Percentiles rank a stretch among this genome's conserved stretches.
These are phyloP conservation scores for Tuber umbilicatum DNA, from an alignment of 495 filamentous ascomycete species.

Conservation along the genomic window DNA sequence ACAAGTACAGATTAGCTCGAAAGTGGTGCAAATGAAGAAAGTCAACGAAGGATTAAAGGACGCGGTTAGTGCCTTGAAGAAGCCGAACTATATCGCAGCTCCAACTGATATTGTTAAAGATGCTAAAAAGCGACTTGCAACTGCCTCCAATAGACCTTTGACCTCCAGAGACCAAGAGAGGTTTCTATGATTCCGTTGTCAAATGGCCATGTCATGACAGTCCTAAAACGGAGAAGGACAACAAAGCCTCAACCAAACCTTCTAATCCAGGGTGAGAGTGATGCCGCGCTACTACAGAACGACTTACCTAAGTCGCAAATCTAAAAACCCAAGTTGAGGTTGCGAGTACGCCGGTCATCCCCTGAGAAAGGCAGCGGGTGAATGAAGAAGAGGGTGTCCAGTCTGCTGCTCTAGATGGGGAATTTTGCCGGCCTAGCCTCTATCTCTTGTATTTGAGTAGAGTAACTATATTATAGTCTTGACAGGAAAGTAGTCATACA, in stretches of 20 bases:
- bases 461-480: too few relatives aligned
- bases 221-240: slow-evolving; percentile 50
- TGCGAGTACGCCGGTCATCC: slow-evolving; percentile 20
- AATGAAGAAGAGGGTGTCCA: slow-evolving; percentile 21
- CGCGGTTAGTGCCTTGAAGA: slow-evolving; percentile 75
- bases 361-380: neutral
- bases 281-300: slow-evolving; percentile 8
- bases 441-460: too few relatives aligned
- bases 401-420: too few relatives aligned
- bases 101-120: slow-evolving; percentile 65
- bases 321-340: slow-evolving; percentile 7
- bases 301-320: slow-evolving; percentile 5
- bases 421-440: too few relatives aligned
- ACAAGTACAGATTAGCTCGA: slow-evolving; percentile 64
- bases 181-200: slow-evolving; percentile 54
- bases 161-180: slow-evolving; percentile 50
- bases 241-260: slow-evolving; percentile 16
- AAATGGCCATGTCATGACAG: slow-evolving; percentile 66
- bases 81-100: slow-evolving; percentile 75
- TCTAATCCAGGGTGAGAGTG: slow-evolving; percentile 4
- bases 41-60: slow-evolving; percentile 74
- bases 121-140: slow-evolving; percentile 55
- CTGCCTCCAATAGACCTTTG: slow-evolving; percentile 24
- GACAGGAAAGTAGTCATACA: too few relatives aligned
- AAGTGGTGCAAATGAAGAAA: slow-evolving; percentile 64